Evolutionary conservation across 192 early-diverging fungal species (phyloP), one percentile per base, ranked within the genome.

Genomic region (Coemansia asiatica): DNA sequence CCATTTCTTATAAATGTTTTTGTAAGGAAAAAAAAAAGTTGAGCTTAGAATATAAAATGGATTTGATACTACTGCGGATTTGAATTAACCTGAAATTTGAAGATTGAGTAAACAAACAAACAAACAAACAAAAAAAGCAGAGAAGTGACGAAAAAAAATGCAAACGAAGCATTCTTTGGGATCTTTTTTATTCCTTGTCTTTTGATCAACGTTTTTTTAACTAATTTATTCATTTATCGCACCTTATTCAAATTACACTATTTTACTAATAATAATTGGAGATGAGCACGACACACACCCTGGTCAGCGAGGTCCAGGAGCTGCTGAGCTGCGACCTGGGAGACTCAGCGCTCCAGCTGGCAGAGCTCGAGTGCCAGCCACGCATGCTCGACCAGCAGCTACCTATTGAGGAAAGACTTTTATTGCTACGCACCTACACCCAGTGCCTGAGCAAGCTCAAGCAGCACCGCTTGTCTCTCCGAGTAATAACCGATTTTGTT

Each of bases 341-440:
- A 59, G 78, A 80, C 15, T 72, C 78, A 0, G 78, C 78, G 27
- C 66, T 75, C 6, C 68, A 68, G 6, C 47, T 80, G 27, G 78
- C 78, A 18, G 78, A 80, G 36, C 78, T 80, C 3, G 69, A 74
- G 40, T 80, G 78, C 63, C 47, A 25, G 21, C 72, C 72, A 13
- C 69, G 46, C 22, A 55, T 72, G 2, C 12, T 10, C 12, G 63
- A 68, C 46, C 4, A 38, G 2, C 47, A 26, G 0, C n/a, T 68
- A 15, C 47, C 72, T 12, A 29, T 56, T 1, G n/a, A 27, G 33
- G 72, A 74, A 33, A 72, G 72, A 1, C 60, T 80, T 7, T 6
- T n/a, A 9, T 57, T 80, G 29, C 63, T 68, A 0, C 65, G 69
- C 8, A 31, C 56, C 25, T 68, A 71, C 66, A 44, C 44, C 6